Conservation (phyloP, 148 eudicot genomes). For the Rhododendron williamsianum region DNA sequence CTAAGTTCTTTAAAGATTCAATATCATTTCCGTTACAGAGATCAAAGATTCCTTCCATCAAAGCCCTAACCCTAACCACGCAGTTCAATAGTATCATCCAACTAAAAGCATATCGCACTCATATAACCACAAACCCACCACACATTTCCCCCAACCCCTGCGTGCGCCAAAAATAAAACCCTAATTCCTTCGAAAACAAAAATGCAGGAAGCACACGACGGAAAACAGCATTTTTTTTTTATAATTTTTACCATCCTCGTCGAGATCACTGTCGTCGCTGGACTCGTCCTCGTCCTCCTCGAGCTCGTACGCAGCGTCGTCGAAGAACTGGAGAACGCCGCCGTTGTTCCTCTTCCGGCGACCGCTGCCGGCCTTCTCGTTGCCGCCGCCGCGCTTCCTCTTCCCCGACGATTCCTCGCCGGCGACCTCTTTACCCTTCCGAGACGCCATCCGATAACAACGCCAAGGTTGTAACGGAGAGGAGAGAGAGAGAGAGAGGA, state of each 20-base stretch:
- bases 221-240: neutral
- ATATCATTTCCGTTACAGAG: neutral
- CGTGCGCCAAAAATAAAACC: neutral
- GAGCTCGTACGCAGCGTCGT: conserved; percentile 45
- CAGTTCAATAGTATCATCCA: neutral
- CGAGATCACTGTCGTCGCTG: conserved; percentile 24
- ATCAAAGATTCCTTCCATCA: neutral
- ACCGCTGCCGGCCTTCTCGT: conserved; percentile 26
- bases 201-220: neutral
- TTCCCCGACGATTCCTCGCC: conserved; percentile 29
- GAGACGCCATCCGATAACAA: conserved; percentile 31
- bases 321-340: conserved; percentile 56
- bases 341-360: conserved; percentile 38
- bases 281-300: conserved; percentile 35
- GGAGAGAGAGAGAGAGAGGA: neutral
- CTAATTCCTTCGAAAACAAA: neutral
- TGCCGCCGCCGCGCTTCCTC: conserved; percentile 23
- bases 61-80: neutral
- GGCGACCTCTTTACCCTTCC: conserved; percentile 54
- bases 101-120: neutral
- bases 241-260: conserved; percentile 21
- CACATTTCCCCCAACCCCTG: neutral
- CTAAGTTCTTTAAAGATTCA: neutral
- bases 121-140: neutral
- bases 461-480: neutral